These are phyloP conservation scores for Cryptococcus deneoformans DNA, from an alignment of 1,284 basidiomycete species.

Conservation along the genomic window DNA sequence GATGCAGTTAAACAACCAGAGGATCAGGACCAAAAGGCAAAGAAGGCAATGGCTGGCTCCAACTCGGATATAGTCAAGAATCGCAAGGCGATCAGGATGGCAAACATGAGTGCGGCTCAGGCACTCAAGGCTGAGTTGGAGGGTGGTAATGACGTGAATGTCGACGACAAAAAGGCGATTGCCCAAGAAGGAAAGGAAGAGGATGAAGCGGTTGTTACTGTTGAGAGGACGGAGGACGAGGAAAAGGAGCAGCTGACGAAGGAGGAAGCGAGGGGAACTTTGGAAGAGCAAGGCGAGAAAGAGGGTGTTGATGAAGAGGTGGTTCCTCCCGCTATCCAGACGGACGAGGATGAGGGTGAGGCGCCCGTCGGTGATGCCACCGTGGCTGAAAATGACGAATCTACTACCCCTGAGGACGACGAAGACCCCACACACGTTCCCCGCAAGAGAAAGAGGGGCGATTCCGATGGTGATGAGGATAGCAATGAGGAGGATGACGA, in stretches of 20 bases:
- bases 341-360: conserved; percentile 47
- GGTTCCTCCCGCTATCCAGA: conserved; percentile 34
- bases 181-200: conserved; percentile 12
- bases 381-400: conserved; percentile 8
- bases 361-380: conserved; percentile 17
- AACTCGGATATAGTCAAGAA: conserved; percentile 86
- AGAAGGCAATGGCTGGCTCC: conserved; percentile 55
- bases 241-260: conserved; percentile 18
- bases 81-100: conserved; percentile 83
- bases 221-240: conserved; percentile 23
- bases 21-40: conserved; percentile 7
- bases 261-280: conserved; percentile 14
- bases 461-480: conserved; percentile 46
- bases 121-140: conserved; percentile 87
- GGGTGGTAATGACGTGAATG: conserved; percentile 42
- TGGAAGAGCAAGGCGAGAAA: conserved; percentile 21
- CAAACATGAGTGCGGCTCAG: conserved; percentile 94
- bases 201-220: conserved; percentile 18
- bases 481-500: conserved; percentile 56
- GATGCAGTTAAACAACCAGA: conserved; percentile 8
- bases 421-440: not conserved
- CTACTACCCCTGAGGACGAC: conserved; percentile 8
- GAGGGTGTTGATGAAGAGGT: conserved; percentile 26
- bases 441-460: conserved; percentile 15
- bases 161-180: conserved; percentile 14